Conservation (phyloP, 2,329 filamentous ascomycete species). For the Epichloe sibirici region DNA sequence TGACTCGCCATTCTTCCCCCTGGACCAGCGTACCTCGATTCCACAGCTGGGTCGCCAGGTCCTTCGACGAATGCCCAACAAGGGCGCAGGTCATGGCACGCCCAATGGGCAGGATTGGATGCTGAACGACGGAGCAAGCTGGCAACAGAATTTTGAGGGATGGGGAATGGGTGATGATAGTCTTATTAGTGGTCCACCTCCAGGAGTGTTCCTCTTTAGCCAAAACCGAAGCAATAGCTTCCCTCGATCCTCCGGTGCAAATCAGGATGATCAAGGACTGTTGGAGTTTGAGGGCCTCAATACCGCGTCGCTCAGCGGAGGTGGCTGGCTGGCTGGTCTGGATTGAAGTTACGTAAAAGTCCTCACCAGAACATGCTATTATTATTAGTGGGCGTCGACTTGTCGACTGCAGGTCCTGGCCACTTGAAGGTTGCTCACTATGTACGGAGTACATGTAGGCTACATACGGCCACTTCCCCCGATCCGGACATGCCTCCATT, state of each 20-base stretch:
- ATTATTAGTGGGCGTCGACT: not conserved
- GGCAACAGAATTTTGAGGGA: conserved; percentile 44
- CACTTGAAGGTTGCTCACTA: not conserved
- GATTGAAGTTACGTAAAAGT: conserved; percentile 16
- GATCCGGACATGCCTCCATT: not conserved
- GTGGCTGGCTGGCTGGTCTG: conserved; percentile 24
- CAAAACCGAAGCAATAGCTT: conserved; percentile 10
- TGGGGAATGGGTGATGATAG: conserved; percentile 30
- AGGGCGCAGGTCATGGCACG: conserved; percentile 12
- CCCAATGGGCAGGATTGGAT: conserved; percentile 44
- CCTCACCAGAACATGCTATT: not conserved
- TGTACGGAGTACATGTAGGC: too few species aligned
- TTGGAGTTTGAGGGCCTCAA: conserved; percentile 20
- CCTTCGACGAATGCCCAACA: not conserved
- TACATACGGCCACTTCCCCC: not conserved
- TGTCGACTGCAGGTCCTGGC: not conserved
- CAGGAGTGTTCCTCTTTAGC: conserved; percentile 19
- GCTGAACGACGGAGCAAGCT: conserved; percentile 42
- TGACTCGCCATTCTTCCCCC: conserved; percentile 3
- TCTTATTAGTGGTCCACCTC: conserved; percentile 11
- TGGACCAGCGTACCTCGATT: not conserved
- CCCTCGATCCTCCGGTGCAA: conserved; percentile 2
- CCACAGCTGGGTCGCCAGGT: conserved; percentile 12
- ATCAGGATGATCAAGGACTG: conserved; percentile 11
- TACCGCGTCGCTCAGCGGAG: conserved; percentile 17